Conservation (phyloP, 768 basidiomycete species). For the Suillus alpinus region DNA sequence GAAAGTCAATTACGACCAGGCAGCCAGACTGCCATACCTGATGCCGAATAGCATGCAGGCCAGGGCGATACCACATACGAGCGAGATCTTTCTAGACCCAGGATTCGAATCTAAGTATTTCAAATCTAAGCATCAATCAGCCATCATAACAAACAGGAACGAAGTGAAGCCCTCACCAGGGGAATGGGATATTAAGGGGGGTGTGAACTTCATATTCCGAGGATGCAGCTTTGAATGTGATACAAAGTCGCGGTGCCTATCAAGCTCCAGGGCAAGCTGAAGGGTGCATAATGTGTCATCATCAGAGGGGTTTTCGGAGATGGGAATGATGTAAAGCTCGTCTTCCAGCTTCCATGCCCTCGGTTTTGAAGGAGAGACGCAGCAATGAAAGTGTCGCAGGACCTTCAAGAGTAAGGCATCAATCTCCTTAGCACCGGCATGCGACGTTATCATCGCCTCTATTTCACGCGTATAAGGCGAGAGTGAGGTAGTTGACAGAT, state of each 20-base stretch:
- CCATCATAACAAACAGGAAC: neutral
- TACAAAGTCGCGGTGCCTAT: conserved; percentile 22
- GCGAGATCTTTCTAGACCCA: neutral
- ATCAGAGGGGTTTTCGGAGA: conserved; percentile 3
- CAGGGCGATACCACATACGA: neutral
- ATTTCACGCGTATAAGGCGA: conserved; percentile 25
- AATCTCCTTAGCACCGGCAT: conserved; percentile 26
- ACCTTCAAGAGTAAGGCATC: conserved; percentile 43
- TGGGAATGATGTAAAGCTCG: conserved; percentile 23
- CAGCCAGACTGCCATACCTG: neutral
- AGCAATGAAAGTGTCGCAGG: conserved; percentile 44
- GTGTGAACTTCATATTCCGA: conserved; percentile 19
- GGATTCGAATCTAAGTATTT: neutral
- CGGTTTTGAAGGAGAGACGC: conserved; percentile 10
- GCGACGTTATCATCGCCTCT: conserved; percentile 15
- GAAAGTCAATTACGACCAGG: neutral
- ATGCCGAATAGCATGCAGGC: neutral
- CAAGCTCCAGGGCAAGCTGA: conserved; percentile 26
- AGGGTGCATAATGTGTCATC: conserved; percentile 14
- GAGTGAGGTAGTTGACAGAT: conserved; percentile 40
- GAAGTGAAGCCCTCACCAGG: neutral
- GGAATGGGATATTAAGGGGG: neutral
- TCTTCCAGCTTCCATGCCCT: conserved; percentile 28
- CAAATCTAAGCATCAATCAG: neutral
- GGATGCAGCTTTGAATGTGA: conserved; percentile 22